Evolutionary conservation across 257 asterid species (phyloP).

Genomic region (Anisodus tanguticus): DNA sequence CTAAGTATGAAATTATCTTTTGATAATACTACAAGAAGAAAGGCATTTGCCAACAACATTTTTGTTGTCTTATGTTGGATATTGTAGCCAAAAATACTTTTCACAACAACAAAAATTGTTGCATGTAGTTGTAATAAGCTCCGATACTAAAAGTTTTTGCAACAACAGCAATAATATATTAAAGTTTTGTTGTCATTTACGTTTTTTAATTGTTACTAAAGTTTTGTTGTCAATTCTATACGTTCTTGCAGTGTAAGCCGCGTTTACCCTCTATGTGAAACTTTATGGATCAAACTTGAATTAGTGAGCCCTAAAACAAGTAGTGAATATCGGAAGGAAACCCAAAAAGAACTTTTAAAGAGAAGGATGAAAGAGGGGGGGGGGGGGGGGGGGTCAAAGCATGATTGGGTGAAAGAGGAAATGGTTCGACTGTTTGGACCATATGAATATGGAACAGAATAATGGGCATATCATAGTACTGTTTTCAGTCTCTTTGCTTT

Average conservation of each 20-base stretch:
- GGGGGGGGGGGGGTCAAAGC: neutral
- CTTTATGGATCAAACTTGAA: accelerated
- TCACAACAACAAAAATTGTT: no score
- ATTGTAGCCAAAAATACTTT: no score
- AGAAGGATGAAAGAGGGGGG: neutral
- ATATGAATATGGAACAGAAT: conserved; percentile 5
- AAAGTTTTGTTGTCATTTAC: no score
- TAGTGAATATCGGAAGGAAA: neutral
- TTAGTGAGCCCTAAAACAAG: neutral
- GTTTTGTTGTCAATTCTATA: no score
- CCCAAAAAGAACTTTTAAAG: neutral
- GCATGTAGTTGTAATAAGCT: no score
- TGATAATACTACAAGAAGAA: no score
- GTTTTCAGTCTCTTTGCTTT: neutral
- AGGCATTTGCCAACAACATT: no score
- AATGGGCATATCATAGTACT: neutral
- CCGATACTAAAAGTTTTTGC: no score
- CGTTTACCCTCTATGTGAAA: accelerated
- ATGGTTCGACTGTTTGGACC: conserved; percentile 34
- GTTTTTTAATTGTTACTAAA: no score
- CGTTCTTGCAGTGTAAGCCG: accelerated
- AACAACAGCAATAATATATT: no score
- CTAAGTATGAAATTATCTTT: neutral
- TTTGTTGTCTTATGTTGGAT: no score
- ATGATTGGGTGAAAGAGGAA: conserved; percentile 29